A percentile compares a stretch with the other conserved stretches of the same genome.
Conservation (phyloP, 2,329 filamentous ascomycete species). For the Cytospora piceae region DNA sequence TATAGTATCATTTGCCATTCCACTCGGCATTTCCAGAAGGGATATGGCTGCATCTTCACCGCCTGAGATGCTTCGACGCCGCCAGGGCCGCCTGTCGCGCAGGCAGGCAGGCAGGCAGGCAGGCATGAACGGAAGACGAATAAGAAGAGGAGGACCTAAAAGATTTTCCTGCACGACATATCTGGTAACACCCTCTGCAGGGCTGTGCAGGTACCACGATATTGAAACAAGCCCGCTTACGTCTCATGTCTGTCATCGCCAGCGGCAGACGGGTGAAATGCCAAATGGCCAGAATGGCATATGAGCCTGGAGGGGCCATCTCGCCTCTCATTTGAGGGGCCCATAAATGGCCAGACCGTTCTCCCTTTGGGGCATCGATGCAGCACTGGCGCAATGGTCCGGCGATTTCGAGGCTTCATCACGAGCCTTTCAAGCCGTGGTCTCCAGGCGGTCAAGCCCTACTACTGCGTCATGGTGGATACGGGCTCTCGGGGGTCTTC, state of each 20-base stretch:
- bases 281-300: too few species aligned
- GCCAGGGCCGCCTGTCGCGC: constrained; percentile 24
- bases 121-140: background rate
- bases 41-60: constrained; percentile 26
- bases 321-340: background rate
- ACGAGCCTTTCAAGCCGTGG: background rate
- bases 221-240: background rate
- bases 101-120: too few species aligned
- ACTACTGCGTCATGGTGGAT: constrained; percentile 14
- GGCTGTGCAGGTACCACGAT: background rate
- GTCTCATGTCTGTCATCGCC: constrained; percentile 1
- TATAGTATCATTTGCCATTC: background rate
- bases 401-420: constrained; percentile 12
- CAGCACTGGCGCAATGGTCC: constrained; percentile 3
- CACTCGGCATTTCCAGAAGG: background rate
- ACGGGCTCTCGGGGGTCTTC: background rate
- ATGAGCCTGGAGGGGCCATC: constrained; percentile 3
- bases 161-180: constrained; percentile 11
- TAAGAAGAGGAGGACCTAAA: background rate
- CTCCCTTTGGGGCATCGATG: constrained; percentile 7
- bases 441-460: background rate
- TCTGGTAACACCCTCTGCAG: constrained; percentile 11
- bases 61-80: constrained; percentile 21
- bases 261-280: background rate
- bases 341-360: constrained; percentile 13